Evolutionary conservation across 2,329 filamentous ascomycete species (phyloP).

Genomic region (Stagonosporopsis vannaccii): DNA sequence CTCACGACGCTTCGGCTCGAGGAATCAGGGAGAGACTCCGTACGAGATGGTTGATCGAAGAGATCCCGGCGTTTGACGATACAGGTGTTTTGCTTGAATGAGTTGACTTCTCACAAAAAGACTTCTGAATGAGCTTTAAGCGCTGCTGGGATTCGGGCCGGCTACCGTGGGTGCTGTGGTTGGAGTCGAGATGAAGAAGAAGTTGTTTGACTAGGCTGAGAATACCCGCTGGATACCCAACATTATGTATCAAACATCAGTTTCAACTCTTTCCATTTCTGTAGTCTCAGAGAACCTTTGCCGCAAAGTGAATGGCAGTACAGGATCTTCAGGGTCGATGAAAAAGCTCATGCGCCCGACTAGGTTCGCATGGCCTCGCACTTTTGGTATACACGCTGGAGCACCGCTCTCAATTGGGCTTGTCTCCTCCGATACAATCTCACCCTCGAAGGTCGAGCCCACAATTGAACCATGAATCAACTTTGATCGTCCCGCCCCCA

Average conservation of each 20-base stretch:
- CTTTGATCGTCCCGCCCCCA: conserved; percentile 9
- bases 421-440: conserved; percentile 4
- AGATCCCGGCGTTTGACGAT: background rate
- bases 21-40: background rate
- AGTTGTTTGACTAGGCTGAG: background rate
- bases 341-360: conserved; percentile 20
- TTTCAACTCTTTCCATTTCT: background rate
- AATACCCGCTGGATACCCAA: background rate
- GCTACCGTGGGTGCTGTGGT: background rate
- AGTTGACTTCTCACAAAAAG: background rate
- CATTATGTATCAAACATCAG: background rate
- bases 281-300: background rate
- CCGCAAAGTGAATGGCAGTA: conserved; percentile 12
- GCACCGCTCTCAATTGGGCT: conserved; percentile 12
- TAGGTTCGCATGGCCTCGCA: conserved; percentile 17
- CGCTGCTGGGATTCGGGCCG: background rate
- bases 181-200: background rate
- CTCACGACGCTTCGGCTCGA: background rate
- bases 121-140: background rate
- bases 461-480: conserved; percentile 26
- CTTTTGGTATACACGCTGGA: conserved; percentile 16
- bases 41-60: background rate
- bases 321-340: conserved; percentile 13
- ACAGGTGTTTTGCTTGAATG: background rate
- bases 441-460: conserved; percentile 19